Conservation (phyloP, 208 protist genomes). For the Wallacemonas sp. region DNA sequence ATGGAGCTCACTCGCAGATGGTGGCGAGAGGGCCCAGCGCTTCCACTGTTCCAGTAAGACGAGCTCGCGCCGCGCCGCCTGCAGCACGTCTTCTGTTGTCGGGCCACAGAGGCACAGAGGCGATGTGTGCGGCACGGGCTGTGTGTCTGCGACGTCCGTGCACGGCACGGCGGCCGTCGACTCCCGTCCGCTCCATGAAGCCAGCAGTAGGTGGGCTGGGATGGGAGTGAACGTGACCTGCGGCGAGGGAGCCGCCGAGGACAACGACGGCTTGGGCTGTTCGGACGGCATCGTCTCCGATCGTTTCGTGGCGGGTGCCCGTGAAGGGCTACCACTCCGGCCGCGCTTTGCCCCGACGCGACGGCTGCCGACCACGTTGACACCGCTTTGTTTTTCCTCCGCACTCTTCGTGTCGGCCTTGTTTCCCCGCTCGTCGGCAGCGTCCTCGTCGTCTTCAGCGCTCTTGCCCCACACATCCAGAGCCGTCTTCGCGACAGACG, state of each 20-base stretch:
- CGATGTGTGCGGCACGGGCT: neutral
- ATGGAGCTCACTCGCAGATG: neutral
- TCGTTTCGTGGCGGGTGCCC: too few relatives aligned
- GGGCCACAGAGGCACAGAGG: neutral
- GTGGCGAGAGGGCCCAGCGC: constrained; percentile 3
- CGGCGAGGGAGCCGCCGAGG: too few relatives aligned
- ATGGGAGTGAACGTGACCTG: neutral
- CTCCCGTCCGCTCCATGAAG: neutral
- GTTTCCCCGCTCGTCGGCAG: neutral
- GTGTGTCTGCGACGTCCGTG: neutral
- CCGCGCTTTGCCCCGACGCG: too few relatives aligned
- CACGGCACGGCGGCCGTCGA: neutral
- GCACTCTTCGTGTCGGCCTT: too few relatives aligned
- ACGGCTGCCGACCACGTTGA: too few relatives aligned
- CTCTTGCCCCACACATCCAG: neutral
- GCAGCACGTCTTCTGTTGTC: neutral
- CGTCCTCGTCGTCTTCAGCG: neutral
- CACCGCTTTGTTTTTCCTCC: too few relatives aligned
- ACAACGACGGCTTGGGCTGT: too few relatives aligned
- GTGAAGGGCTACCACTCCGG: too few relatives aligned
- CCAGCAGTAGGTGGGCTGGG: neutral
- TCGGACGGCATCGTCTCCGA: too few relatives aligned
- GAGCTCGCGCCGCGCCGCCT: constrained; percentile 6
- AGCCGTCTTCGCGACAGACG: neutral
- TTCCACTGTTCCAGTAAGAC: constrained; percentile 22